These are phyloP conservation scores for Acanthamoeba quina DNA, from an alignment of 208 protist genomes.

Conservation along the genomic window DNA sequence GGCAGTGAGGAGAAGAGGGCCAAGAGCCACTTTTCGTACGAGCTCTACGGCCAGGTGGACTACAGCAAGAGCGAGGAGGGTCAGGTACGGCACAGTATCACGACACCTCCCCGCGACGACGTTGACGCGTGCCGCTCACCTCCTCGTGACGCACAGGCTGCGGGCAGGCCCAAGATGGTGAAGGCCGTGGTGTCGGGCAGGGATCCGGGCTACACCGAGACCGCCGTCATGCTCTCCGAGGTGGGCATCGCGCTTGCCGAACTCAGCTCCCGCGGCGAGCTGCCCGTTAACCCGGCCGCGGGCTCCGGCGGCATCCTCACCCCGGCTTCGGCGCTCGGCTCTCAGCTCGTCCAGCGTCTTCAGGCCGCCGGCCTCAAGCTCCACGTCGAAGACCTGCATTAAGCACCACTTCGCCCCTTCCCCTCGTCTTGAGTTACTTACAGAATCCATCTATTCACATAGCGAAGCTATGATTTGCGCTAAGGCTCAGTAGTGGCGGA, in stretches of 20 bases:
- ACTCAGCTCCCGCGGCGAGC: neutral
- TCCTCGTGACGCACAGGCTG: neutral
- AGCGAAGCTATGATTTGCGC: too few relatives aligned
- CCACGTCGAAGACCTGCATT: conserved; percentile 48
- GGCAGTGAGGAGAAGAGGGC: conserved; percentile 39
- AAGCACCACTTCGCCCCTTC: neutral
- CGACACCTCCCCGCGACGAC: neutral
- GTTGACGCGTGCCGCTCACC: neutral
- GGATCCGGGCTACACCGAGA: conserved; percentile 80
- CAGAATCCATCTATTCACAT: too few relatives aligned
- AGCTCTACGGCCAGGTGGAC: conserved; percentile 42
- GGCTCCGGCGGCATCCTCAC: conserved; percentile 73
- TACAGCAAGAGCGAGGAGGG: neutral
- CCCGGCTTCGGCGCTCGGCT: conserved; percentile 53
- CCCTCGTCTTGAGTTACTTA: too few relatives aligned
- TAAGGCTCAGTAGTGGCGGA: neutral
- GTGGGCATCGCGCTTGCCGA: conserved; percentile 47
- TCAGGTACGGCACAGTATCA: neutral
- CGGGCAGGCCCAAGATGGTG: conserved; percentile 16
- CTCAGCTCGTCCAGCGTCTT: conserved; percentile 39
- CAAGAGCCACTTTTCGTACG: conserved; percentile 22
- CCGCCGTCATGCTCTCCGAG: conserved; percentile 76
- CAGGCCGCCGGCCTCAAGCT: conserved; percentile 43
- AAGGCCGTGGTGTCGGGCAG: conserved; percentile 61
- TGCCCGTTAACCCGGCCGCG: neutral